phyloP scores from a whole-genome alignment of 2,329 filamentous ascomycete species.

The Apiospora aurea region DNA sequence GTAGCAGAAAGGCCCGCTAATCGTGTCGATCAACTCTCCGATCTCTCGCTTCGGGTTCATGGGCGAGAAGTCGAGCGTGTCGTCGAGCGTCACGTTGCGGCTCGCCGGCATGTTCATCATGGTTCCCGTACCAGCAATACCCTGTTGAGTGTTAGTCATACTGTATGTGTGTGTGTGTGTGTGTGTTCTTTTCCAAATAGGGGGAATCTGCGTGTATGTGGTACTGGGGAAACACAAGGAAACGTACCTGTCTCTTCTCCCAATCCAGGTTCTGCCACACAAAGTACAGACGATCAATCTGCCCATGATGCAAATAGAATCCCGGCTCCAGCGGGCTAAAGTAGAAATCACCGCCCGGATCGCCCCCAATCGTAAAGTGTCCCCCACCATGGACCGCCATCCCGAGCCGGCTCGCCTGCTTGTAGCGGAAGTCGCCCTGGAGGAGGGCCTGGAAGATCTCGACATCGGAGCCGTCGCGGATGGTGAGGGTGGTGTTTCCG shows the following conservation, averaged over 20 bases:
- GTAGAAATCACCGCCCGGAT: constrained; percentile 54
- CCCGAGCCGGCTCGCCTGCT: constrained; percentile 37
- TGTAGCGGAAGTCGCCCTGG: constrained; percentile 46
- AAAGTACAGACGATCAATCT: constrained; percentile 56
- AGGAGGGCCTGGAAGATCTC: constrained; percentile 49
- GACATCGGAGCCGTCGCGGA: constrained; percentile 45
- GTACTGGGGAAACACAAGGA: too few relatives aligned
- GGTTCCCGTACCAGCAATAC: constrained; percentile 50
- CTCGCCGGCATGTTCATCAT: constrained; percentile 49
- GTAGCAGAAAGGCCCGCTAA: constrained; percentile 54
- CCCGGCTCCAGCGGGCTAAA: constrained; percentile 53
- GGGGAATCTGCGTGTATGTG: too few relatives aligned
- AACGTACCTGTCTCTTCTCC: constrained; percentile 44
- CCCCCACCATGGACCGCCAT: constrained; percentile 44
- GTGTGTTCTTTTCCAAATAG: too few relatives aligned
- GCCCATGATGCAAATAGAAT: constrained; percentile 54
- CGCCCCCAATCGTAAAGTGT: constrained; percentile 49
- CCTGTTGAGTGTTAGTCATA: constrained; percentile 34
- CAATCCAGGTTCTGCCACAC: constrained; percentile 57
- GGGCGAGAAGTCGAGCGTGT: constrained; percentile 41
- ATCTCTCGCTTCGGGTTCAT: constrained; percentile 38
- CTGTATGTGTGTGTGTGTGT: too few relatives aligned
- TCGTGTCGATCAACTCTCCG: constrained; percentile 48
- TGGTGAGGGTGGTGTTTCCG: constrained; percentile 46
- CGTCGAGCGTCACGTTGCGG: constrained; percentile 50